These are phyloP conservation scores for Xylaria sp. DNA, from an alignment of 2,329 filamentous ascomycete genomes.

Conservation along the genomic window DNA sequence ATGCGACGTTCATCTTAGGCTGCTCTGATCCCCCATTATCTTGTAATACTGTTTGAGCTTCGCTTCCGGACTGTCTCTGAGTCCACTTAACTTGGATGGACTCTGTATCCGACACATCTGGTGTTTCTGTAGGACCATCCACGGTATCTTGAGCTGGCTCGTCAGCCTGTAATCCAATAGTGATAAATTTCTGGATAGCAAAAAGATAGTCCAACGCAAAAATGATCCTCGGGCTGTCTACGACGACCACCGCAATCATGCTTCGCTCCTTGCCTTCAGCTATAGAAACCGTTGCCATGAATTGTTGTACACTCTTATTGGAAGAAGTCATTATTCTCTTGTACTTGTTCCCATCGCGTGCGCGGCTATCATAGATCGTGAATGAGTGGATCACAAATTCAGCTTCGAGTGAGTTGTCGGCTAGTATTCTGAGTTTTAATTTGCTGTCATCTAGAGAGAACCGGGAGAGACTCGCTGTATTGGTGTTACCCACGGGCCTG, in stretches of 20 bases:
- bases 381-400: conserved; percentile 95
- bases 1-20: conserved; percentile 78
- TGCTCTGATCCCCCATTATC: conserved; percentile 45
- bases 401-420: conserved; percentile 88
- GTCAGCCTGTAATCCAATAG: conserved; percentile 74
- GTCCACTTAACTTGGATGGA: conserved; percentile 62
- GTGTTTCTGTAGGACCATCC: conserved; percentile 65
- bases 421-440: conserved; percentile 91
- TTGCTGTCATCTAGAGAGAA: conserved; percentile 95
- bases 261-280: conserved; percentile 83
- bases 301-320: conserved; percentile 94
- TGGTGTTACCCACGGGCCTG: conserved; percentile 80
- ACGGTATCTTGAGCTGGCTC: conserved; percentile 64
- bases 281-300: conserved; percentile 97
- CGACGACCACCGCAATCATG: conserved; percentile 88
- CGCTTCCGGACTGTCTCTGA: conserved; percentile 50
- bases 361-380: conserved; percentile 92
- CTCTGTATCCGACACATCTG: conserved; percentile 68
- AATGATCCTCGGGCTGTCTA: conserved; percentile 94
- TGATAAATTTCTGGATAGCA: conserved; percentile 84
- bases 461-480: conserved; percentile 84
- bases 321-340: conserved; percentile 97
- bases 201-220: conserved; percentile 97
- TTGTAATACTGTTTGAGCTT: conserved; percentile 39
- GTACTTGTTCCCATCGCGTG: conserved; percentile 91